phyloP scores from a whole-genome alignment of 148 eudicot genomes.

The Rhododendron henanense region DNA sequence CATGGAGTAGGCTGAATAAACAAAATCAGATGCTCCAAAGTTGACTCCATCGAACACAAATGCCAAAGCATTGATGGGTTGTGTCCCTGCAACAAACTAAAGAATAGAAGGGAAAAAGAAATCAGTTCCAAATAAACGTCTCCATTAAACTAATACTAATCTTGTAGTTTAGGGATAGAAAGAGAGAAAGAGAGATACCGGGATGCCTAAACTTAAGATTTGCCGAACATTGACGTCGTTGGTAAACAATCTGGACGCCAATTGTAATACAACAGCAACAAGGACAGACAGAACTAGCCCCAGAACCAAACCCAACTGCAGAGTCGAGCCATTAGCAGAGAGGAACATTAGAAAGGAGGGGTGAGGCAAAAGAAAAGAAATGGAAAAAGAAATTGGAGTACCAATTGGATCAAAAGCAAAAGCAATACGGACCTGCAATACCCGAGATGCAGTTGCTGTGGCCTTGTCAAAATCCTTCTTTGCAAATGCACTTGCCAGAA shows the following conservation, averaged over 20 bases:
- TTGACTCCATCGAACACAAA: slow-evolving; percentile 61
- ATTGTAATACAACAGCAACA: slow-evolving; percentile 26
- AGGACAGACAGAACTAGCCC: slow-evolving; percentile 29
- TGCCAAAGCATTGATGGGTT: slow-evolving; percentile 53
- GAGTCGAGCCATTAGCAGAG: slow-evolving; percentile 1
- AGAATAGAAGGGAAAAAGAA: neutral
- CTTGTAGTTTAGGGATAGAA: neutral
- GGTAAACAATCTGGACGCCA: slow-evolving; percentile 27
- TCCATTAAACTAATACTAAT: neutral
- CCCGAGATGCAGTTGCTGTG: slow-evolving; percentile 35
- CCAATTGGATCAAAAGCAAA: neutral
- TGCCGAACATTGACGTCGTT: slow-evolving; percentile 30
- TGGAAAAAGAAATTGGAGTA: neutral
- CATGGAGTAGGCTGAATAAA: slow-evolving; percentile 58
- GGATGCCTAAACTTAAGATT: slow-evolving; percentile 36
- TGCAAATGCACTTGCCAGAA: slow-evolving; percentile 51
- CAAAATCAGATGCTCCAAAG: slow-evolving; percentile 62
- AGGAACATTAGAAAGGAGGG: neutral
- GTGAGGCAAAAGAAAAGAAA: neutral
- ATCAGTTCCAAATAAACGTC: neutral
- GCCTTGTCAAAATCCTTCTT: slow-evolving; percentile 33
- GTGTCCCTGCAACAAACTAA: slow-evolving; percentile 60
- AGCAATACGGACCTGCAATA: slow-evolving; percentile 29
- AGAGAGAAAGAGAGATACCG: slow-evolving; percentile 24
- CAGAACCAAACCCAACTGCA: slow-evolving; percentile 40